Conservation (phyloP, 1,284 basidiomycete species). For the Porogramme epimiltina region DNA sequence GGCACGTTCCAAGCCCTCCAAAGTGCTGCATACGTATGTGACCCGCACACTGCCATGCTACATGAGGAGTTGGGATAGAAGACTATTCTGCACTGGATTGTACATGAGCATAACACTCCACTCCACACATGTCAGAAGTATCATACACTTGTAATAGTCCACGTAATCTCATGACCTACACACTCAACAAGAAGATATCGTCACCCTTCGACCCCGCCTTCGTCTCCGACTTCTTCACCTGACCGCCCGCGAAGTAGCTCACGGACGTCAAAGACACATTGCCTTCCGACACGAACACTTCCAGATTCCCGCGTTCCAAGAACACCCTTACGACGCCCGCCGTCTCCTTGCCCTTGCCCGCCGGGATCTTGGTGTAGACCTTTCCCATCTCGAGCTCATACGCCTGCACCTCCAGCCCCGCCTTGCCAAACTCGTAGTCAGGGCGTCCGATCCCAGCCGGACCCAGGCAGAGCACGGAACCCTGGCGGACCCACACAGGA, state of each 20-base stretch:
- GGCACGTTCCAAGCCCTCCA: no score
- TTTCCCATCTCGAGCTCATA: constrained; percentile 55
- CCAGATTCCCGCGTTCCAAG: constrained; percentile 30
- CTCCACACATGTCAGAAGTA: neutral
- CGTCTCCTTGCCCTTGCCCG: constrained; percentile 37
- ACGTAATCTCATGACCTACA: constrained; percentile 2
- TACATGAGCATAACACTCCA: neutral
- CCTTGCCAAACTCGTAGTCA: constrained; percentile 62
- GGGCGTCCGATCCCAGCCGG: constrained; percentile 55
- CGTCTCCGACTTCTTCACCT: constrained; percentile 8
- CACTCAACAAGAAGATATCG: constrained; percentile 17
- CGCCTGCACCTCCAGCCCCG: constrained; percentile 48
- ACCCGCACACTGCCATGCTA: no score
- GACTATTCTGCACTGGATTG: no score
- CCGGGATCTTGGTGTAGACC: constrained; percentile 47
- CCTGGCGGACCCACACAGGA: constrained; percentile 67
- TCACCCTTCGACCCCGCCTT: constrained; percentile 17
- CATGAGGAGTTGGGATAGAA: no score
- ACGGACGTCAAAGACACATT: constrained; percentile 23
- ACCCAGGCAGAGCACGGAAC: constrained; percentile 58
- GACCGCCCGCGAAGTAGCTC: constrained; percentile 22
- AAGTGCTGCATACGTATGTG: no score
- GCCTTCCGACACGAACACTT: constrained; percentile 31
- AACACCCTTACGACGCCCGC: constrained; percentile 42
- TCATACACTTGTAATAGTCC: neutral